These are phyloP conservation scores for Geranium rotundifolium DNA, from an alignment of 345 rosid genomes.

Conservation along the genomic window DNA sequence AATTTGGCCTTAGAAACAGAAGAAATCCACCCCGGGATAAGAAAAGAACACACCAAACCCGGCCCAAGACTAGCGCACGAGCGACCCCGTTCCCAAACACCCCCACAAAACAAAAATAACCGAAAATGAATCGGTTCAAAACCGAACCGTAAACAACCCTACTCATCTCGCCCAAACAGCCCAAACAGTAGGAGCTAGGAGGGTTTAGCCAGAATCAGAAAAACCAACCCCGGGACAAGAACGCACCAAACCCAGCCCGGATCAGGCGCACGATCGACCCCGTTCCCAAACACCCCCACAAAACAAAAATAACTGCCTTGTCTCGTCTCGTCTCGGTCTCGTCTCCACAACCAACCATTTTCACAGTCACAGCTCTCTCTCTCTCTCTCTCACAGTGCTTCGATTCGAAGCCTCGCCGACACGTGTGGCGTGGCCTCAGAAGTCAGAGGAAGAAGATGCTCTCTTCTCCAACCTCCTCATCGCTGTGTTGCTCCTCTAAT, in stretches of 20 bases:
- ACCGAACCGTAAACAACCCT: no score
- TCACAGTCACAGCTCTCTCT: not conserved
- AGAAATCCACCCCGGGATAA: not conserved
- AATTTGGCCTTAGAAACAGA: not conserved
- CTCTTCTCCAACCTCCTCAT: not conserved
- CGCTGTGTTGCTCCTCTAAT: not conserved
- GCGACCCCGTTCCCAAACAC: not conserved
- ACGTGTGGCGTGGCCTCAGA: not conserved
- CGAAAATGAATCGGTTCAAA: no score
- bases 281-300: not conserved
- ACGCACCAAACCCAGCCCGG: not conserved
- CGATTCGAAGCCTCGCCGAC: not conserved
- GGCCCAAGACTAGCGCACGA: not conserved
- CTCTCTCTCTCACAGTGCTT: not conserved
- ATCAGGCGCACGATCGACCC: not conserved
- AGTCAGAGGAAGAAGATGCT: not conserved
- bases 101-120: not conserved
- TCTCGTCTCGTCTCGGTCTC: not conserved
- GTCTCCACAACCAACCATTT: not conserved
- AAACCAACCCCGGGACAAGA: not conserved
- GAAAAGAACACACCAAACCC: not conserved
- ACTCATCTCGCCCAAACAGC: no score
- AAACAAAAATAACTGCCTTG: not conserved
- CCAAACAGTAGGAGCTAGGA: not conserved
- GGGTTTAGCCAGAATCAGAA: not conserved